Evolutionary conservation across 2,329 filamentous ascomycete species (phyloP).

Genomic region (Aspergillus sp.): DNA sequence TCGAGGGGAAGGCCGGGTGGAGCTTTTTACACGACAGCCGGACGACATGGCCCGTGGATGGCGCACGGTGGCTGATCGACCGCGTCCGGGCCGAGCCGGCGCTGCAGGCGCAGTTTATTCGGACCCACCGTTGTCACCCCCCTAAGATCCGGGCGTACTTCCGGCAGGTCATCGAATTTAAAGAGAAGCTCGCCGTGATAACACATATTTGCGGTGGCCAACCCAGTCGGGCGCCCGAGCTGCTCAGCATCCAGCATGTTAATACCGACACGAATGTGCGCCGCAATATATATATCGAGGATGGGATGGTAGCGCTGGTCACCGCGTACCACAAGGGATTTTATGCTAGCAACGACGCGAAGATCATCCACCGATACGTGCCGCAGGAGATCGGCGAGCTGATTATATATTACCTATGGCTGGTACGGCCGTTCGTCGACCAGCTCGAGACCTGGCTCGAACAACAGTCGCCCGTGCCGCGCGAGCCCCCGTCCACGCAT

Average conservation of each 20-base stretch:
- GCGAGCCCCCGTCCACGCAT: not conserved
- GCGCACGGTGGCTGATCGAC: not conserved
- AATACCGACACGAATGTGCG: not conserved
- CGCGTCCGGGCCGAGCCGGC: no score
- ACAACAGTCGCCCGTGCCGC: not conserved
- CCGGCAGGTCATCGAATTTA: not conserved
- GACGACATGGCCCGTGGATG: constrained; percentile 1
- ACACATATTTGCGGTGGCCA: not conserved
- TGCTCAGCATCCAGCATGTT: not conserved
- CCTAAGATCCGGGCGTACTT: not conserved
- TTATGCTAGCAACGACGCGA: constrained; percentile 1
- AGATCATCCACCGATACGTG: constrained; percentile 7
- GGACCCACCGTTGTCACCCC: not conserved
- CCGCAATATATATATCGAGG: constrained; percentile 7
- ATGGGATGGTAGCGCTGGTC: not conserved
- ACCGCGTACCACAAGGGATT: constrained; percentile 7
- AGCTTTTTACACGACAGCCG: constrained; percentile 4
- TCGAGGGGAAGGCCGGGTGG: not conserved
- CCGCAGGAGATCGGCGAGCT: constrained; percentile 1
- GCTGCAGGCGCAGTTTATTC: not conserved
- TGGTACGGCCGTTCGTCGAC: not conserved
- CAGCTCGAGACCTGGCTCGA: not conserved
- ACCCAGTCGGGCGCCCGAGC: not conserved
- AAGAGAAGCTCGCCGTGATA: not conserved
- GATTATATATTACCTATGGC: constrained; percentile 9